Evolutionary conservation across 495 filamentous ascomycete genomes (phyloP).

Genomic region (Lasiosphaeria ovina): DNA sequence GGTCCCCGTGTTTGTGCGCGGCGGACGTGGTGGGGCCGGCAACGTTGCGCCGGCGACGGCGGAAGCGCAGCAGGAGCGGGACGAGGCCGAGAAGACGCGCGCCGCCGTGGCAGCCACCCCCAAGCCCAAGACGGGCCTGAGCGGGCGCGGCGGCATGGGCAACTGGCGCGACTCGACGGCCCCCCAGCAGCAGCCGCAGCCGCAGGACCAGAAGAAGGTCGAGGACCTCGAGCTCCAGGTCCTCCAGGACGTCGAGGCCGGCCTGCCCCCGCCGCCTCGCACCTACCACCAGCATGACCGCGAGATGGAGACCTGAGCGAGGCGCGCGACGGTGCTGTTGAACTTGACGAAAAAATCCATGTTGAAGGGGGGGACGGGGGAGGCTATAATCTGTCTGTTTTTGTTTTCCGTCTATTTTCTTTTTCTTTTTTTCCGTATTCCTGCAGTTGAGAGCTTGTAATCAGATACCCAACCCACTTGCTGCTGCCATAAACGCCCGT

Average conservation of each 20-base stretch:
- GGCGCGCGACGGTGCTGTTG: background rate
- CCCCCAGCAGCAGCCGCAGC: conserved; percentile 22
- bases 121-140: conserved; percentile 18
- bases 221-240: conserved; percentile 40
- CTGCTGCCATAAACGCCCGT: no score
- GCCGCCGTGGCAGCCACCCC: conserved; percentile 21
- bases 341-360: background rate
- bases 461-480: background rate
- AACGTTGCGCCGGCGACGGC: conserved; percentile 47
- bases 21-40: conserved; percentile 60
- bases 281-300: conserved; percentile 31
- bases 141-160: conserved; percentile 59
- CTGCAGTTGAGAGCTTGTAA: background rate
- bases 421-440: background rate
- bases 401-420: background rate
- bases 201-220: conserved; percentile 29
- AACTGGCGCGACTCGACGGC: conserved; percentile 44
- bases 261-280: conserved; percentile 35
- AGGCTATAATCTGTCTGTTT: background rate
- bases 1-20: conserved; percentile 42
- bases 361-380: background rate
- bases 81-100: conserved; percentile 24
- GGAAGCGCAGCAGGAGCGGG: conserved; percentile 24
- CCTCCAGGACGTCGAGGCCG: conserved; percentile 45
- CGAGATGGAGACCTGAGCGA: conserved; percentile 19